A percentile compares a stretch with the other conserved stretches of the same genome.
These are phyloP conservation scores for Cucumis hystrix DNA, from an alignment of 306 rosid species.

Conservation along the genomic window DNA sequence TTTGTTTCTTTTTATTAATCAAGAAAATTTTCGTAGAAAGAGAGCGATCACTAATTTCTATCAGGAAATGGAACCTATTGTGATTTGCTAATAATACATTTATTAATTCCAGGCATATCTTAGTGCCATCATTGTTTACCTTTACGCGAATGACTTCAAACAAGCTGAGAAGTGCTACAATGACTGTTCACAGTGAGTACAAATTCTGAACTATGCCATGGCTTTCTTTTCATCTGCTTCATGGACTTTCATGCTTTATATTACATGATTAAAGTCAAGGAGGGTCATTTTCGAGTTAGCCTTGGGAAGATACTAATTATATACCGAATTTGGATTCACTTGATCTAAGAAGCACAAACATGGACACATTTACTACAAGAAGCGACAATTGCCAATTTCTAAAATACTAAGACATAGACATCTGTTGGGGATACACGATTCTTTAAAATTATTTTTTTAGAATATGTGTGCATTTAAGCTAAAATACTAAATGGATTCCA, in stretches of 20 bases:
- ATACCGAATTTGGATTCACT: not conserved
- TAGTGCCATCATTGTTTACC: slow-evolving; percentile 67
- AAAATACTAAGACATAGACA: no score
- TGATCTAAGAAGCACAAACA: not conserved
- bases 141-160: slow-evolving; percentile 68
- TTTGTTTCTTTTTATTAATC: not conserved
- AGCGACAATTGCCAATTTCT: no score
- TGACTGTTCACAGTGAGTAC: slow-evolving; percentile 84
- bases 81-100: not conserved
- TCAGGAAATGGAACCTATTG: not conserved
- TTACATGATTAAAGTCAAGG: not conserved
- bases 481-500: no score
- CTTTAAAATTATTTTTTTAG: no score
- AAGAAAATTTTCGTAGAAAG: not conserved
- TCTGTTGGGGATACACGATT: no score
- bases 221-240: not conserved
- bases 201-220: not conserved
- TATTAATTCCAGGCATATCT: slow-evolving; percentile 71
- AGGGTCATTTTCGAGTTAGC: not conserved
- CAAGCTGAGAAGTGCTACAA: slow-evolving; percentile 94
- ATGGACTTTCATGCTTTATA: not conserved
- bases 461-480: no score
- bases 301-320: not conserved
- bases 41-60: not conserved
- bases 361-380: no score